Evolutionary conservation across 2,329 filamentous ascomycete species (phyloP).

Genomic region (Trematosphaeria pertusa): DNA sequence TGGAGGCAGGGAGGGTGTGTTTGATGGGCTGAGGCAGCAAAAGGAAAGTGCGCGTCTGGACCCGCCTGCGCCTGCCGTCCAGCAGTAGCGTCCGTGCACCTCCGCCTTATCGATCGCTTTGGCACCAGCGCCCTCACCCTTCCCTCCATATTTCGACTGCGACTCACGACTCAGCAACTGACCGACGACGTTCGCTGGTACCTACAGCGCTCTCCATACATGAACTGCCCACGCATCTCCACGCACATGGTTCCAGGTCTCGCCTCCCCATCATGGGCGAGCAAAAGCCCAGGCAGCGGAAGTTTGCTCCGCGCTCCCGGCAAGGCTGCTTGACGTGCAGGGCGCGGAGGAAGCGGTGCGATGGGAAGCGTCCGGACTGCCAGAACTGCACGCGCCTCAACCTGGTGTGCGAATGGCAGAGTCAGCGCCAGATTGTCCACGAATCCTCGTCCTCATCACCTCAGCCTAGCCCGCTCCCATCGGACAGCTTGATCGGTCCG

Average conservation of each 20-base stretch:
- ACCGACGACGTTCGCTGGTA: no score
- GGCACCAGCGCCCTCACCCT: no score
- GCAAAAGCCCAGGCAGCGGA: conserved; percentile 40
- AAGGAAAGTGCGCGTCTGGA: neutral
- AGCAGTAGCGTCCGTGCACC: neutral
- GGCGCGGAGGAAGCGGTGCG: conserved; percentile 44
- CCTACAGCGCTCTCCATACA: no score
- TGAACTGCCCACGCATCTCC: no score
- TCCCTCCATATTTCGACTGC: no score
- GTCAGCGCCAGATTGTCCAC: conserved; percentile 33
- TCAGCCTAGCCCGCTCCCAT: conserved; percentile 16
- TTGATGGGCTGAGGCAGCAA: neutral
- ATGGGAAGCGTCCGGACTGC: conserved; percentile 42
- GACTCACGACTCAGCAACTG: no score
- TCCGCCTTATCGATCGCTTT: neutral
- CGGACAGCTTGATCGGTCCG: conserved; percentile 23
- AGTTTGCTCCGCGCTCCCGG: conserved; percentile 46
- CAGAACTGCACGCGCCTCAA: conserved; percentile 45
- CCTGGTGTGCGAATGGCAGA: conserved; percentile 45
- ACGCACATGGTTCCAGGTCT: neutral
- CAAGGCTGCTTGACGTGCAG: conserved; percentile 47
- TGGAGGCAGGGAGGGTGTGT: no score
- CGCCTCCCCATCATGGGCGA: conserved; percentile 38
- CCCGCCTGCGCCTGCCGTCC: neutral
- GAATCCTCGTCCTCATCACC: conserved; percentile 3